Percentiles rank a stretch among this genome's conserved stretches.
These are phyloP conservation scores for Exophiala sideris DNA, from an alignment of 2,329 filamentous ascomycete species.

Conservation along the genomic window DNA sequence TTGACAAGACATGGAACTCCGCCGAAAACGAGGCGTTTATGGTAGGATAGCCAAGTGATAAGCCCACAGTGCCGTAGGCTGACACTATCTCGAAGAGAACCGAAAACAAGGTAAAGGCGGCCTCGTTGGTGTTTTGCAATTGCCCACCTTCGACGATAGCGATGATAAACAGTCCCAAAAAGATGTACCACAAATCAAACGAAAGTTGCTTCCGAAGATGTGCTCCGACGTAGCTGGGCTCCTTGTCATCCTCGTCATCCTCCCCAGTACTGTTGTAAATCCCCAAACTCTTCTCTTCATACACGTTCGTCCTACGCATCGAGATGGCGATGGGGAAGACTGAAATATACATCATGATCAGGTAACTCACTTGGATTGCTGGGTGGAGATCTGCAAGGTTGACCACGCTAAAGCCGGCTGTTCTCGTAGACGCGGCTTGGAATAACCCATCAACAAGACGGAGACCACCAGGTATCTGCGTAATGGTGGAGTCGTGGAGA, in stretches of 20 bases:
- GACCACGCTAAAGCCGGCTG: slow-evolving; percentile 82
- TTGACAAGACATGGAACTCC: slow-evolving; percentile 70
- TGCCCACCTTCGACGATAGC: slow-evolving; percentile 77
- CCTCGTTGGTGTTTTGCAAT: slow-evolving; percentile 60
- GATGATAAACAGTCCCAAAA: slow-evolving; percentile 88
- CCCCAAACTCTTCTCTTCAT: slow-evolving; percentile 60
- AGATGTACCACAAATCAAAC: slow-evolving; percentile 97
- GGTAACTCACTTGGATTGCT: slow-evolving; percentile 69
- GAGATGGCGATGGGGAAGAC: slow-evolving; percentile 61
- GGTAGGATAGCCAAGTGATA: slow-evolving; percentile 76
- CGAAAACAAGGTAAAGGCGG: slow-evolving; percentile 63
- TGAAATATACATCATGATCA: slow-evolving; percentile 66
- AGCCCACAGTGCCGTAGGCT: slow-evolving; percentile 89
- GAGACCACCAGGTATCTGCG: slow-evolving; percentile 65
- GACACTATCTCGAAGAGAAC: slow-evolving; percentile 82
- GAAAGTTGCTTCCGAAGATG: slow-evolving; percentile 91
- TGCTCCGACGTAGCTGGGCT: slow-evolving; percentile 80
- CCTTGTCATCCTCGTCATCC: slow-evolving; percentile 52
- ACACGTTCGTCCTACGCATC: slow-evolving; percentile 59
- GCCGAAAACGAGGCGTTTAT: slow-evolving; percentile 77
- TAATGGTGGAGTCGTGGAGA: slow-evolving; percentile 69
- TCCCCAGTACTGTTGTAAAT: slow-evolving; percentile 70
- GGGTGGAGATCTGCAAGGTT: slow-evolving; percentile 77
- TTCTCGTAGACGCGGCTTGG: slow-evolving; percentile 83
- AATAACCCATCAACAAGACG: slow-evolving; percentile 84